These are phyloP conservation scores for Arabidopsis thaliana DNA, from an alignment of 345 rosid genomes.

Conservation along the genomic window DNA sequence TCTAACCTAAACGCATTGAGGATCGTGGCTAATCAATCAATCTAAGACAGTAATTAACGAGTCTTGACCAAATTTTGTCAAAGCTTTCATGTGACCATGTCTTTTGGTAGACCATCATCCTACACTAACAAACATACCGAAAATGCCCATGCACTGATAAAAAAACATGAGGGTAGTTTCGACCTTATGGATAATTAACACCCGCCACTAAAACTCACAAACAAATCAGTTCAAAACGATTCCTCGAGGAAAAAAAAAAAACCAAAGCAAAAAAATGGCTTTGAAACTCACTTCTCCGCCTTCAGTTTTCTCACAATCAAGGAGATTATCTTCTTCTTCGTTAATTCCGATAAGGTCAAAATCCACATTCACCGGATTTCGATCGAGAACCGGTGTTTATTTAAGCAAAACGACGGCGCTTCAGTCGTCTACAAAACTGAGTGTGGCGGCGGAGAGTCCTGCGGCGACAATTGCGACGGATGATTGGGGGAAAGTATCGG, in stretches of 20 bases:
- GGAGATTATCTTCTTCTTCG: conserved; percentile 29
- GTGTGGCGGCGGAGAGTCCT: conserved; percentile 43
- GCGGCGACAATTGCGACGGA: conserved; percentile 11
- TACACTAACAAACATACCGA: not conserved
- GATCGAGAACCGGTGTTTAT: conserved; percentile 7
- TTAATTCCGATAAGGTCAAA: conserved; percentile 14
- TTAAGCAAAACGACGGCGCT: not conserved
- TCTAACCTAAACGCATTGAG: too few relatives aligned
- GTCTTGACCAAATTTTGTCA: too few relatives aligned
- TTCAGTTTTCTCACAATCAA: conserved; percentile 35
- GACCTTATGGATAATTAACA: conserved; percentile 17
- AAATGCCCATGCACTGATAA: not conserved
- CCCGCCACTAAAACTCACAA: conserved; percentile 42
- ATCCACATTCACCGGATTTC: not conserved
- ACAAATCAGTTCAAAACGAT: conserved; percentile 13
- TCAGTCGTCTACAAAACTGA: conserved; percentile 16
- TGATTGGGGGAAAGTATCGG: conserved; percentile 83
- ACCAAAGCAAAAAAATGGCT: conserved; percentile 26
- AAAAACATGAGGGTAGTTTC: conserved; percentile 12
- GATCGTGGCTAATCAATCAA: too few relatives aligned
- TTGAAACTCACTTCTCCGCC: conserved; percentile 39
- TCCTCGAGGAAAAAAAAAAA: not conserved
- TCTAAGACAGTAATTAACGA: too few relatives aligned
- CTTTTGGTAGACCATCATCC: too few relatives aligned
- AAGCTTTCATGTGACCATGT: too few relatives aligned